Percentiles rank a stretch among this genome's conserved stretches.
phyloP scores from a whole-genome alignment of 345 rosid genomes.

The Leavenworthia alabamica region DNA sequence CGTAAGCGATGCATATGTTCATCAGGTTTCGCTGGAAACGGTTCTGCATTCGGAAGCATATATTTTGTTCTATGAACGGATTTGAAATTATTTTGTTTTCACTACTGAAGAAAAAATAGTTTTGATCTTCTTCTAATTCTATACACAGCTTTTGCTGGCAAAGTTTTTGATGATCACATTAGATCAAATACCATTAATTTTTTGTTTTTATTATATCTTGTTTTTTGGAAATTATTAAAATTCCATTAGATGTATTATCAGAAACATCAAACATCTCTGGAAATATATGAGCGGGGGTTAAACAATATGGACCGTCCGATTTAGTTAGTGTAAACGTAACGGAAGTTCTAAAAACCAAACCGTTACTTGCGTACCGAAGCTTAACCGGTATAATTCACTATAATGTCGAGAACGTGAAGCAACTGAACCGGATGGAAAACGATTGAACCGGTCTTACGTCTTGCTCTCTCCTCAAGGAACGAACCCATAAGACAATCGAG shows the following conservation, averaged over 20 bases:
- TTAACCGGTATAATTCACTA: neutral
- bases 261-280: constrained; percentile 11
- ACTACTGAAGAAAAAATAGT: constrained; percentile 20
- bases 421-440: constrained; percentile 6
- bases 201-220: neutral
- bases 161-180: constrained; percentile 30
- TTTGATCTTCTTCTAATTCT: constrained; percentile 20
- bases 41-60: constrained; percentile 85
- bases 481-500: constrained; percentile 3
- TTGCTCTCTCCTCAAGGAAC: too few species aligned
- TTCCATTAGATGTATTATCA: constrained; percentile 2
- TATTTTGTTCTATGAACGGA: constrained; percentile 72
- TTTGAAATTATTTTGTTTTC: constrained; percentile 21
- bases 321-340: neutral
- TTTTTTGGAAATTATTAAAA: neutral
- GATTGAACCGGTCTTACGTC: constrained; percentile 21
- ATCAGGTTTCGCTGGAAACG: constrained; percentile 60
- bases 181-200: constrained; percentile 26
- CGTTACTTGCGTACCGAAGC: neutral
- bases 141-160: constrained; percentile 11
- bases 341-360: neutral
- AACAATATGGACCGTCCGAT: constrained; percentile 4
- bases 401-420: neutral
- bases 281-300: neutral
- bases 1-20: constrained; percentile 59